Percentiles rank a stretch among this genome's conserved stretches.
Evolutionary conservation across 2,329 filamentous ascomycete species (phyloP).

Genomic region (Alternaria panax): DNA sequence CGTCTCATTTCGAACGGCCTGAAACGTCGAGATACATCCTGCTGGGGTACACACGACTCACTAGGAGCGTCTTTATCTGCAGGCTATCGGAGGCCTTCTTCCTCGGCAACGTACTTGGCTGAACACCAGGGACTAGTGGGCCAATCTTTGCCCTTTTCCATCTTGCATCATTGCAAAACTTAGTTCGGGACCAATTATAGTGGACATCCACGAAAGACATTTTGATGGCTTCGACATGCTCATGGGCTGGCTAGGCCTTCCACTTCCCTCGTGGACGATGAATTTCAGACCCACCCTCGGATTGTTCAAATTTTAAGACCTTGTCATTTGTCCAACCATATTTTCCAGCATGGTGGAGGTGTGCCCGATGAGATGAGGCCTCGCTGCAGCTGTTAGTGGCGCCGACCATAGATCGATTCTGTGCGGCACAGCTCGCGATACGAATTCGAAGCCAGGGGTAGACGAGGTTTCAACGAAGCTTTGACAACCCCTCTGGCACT

Average conservation of each 20-base stretch:
- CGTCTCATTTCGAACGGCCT: neutral
- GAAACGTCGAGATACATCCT: neutral
- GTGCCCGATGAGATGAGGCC: neutral
- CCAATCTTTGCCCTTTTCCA: constrained; percentile 4
- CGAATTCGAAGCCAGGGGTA: constrained; percentile 7
- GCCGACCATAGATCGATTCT: neutral
- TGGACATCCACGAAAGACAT: constrained; percentile 5
- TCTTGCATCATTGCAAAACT: constrained; percentile 11
- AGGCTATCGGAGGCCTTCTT: neutral
- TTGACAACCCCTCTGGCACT: constrained; percentile 2
- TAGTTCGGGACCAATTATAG: constrained; percentile 6
- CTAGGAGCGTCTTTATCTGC: neutral
- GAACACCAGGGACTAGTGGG: neutral
- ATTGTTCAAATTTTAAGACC: neutral
- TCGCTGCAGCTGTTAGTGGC: constrained; percentile 5
- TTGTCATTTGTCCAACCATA: neutral
- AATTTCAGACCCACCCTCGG: neutral
- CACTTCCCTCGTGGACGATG: neutral
- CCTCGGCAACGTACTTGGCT: constrained; percentile 1
- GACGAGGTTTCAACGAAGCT: constrained; percentile 2
- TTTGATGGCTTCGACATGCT: constrained; percentile 1
- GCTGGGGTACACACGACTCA: neutral
- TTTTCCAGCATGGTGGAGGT: neutral
- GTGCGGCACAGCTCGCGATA: neutral
- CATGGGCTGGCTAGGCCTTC: constrained; percentile 3